These are phyloP conservation scores for Aphanomyces cochlioides DNA, from an alignment of 352 stramenopile genomes.

Conservation along the genomic window DNA sequence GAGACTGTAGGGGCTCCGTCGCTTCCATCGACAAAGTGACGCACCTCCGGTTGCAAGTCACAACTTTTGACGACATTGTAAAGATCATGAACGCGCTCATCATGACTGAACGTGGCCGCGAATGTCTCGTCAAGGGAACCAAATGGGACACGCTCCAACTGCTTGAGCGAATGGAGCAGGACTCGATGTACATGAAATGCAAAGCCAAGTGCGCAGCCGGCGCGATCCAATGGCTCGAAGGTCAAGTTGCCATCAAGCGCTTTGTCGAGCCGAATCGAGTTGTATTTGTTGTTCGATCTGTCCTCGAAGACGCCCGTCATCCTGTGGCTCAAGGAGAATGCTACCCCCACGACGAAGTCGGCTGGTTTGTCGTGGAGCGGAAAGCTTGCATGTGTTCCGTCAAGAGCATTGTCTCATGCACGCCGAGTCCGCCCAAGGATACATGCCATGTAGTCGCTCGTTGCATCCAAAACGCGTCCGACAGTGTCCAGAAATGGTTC, in stretches of 20 bases:
- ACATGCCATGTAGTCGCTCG: background rate
- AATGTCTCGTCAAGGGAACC: background rate
- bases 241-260: slow-evolving; percentile 22
- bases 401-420: slow-evolving; percentile 24
- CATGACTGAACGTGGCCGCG: background rate
- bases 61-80: background rate
- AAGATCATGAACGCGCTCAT: slow-evolving; percentile 9
- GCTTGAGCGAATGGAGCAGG: slow-evolving; percentile 2
- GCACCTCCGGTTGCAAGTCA: background rate
- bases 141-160: slow-evolving; percentile 8
- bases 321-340: background rate
- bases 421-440: background rate
- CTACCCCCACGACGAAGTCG: slow-evolving; percentile 23
- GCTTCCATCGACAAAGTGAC: slow-evolving; percentile 18
- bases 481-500: slow-evolving; percentile 3
- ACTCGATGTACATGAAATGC: slow-evolving; percentile 13
- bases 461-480: background rate
- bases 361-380: slow-evolving; percentile 16
- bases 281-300: slow-evolving; percentile 17
- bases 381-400: background rate
- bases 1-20: background rate
- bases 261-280: slow-evolving; percentile 21
- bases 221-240: background rate
- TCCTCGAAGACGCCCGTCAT: slow-evolving; percentile 19
- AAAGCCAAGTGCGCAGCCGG: slow-evolving; percentile 9